phyloP scores from a whole-genome alignment of 371 early-diverging fungal species.

The Lichtheimia corymbifera region DNA sequence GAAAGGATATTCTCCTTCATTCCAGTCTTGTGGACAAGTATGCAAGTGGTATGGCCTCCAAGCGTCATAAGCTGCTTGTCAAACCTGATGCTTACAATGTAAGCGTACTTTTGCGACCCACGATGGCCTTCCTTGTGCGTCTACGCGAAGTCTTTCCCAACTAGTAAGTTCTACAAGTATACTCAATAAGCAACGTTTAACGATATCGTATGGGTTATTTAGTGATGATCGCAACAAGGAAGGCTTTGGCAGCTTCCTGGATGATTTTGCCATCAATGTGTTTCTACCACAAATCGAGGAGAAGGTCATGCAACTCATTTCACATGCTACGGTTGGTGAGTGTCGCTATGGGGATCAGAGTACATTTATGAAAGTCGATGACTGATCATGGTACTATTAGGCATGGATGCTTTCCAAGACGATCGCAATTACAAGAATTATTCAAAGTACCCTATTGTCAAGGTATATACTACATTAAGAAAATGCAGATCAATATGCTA shows the following conservation, averaged over 20 bases:
- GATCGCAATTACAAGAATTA: slow-evolving; percentile 50
- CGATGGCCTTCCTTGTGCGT: slow-evolving; percentile 61
- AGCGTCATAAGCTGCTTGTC: slow-evolving; percentile 70
- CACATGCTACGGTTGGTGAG: slow-evolving; percentile 58
- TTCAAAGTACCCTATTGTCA: slow-evolving; percentile 53
- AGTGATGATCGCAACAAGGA: slow-evolving; percentile 55
- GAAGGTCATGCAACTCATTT: slow-evolving; percentile 67
- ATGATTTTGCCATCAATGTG: slow-evolving; percentile 77
- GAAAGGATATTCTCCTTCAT: slow-evolving; percentile 19
- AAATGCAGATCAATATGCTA: not conserved
- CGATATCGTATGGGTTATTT: not conserved
- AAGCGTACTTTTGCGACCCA: slow-evolving; percentile 69
- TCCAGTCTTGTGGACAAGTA: slow-evolving; percentile 67
- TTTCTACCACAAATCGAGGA: slow-evolving; percentile 79
- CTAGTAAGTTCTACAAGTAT: slow-evolving; percentile 37
- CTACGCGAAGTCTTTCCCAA: slow-evolving; percentile 56
- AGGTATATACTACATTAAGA: slow-evolving; percentile 28
- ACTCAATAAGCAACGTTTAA: not conserved
- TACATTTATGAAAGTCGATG: not conserved
- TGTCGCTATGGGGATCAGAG: not conserved
- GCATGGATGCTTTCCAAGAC: slow-evolving; percentile 56
- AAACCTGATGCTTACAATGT: slow-evolving; percentile 74
- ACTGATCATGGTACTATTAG: slow-evolving; percentile 15
- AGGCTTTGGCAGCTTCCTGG: slow-evolving; percentile 70
- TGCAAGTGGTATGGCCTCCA: slow-evolving; percentile 60